These are phyloP conservation scores for Leccinellum rugosiceps DNA, from an alignment of 768 basidiomycete species.

Conservation along the genomic window DNA sequence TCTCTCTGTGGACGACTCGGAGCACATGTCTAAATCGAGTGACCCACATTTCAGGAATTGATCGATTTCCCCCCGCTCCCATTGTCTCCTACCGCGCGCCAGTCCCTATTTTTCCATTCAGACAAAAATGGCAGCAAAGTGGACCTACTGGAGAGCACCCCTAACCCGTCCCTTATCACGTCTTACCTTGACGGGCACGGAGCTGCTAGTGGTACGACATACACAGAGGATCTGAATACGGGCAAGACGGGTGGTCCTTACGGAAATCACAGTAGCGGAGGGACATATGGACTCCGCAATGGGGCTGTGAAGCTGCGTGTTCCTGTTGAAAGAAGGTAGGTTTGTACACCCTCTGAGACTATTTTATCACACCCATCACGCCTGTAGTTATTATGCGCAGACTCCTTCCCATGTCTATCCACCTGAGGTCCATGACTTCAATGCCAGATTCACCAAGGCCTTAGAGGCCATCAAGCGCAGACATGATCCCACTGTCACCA, in stretches of 20 bases:
- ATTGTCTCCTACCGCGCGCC: slow-evolving; percentile 63
- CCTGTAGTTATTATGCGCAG: slow-evolving; percentile 78
- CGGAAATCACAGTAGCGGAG: slow-evolving; percentile 30
- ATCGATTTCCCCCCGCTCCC: slow-evolving; percentile 79
- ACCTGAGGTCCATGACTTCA: slow-evolving; percentile 92
- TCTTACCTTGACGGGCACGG: slow-evolving; percentile 33
- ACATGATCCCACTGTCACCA: slow-evolving; percentile 97
- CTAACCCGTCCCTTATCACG: slow-evolving; percentile 69
- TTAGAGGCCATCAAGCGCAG: slow-evolving; percentile 88
- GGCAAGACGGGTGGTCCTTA: slow-evolving; percentile 2
- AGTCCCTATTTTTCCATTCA: slow-evolving; percentile 54
- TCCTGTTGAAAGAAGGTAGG: slow-evolving; percentile 79
- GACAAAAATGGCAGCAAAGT: slow-evolving; percentile 33
- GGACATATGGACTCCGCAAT: slow-evolving; percentile 37
- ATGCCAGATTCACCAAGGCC: slow-evolving; percentile 82
- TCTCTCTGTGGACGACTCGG: neutral
- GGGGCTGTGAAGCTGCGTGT: slow-evolving; percentile 69
- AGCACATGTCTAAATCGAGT: neutral
- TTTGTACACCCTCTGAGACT: slow-evolving; percentile 1
- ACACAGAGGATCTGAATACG: neutral
- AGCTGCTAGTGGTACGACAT: slow-evolving; percentile 13
- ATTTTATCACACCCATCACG: neutral
- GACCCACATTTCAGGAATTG: slow-evolving; percentile 61
- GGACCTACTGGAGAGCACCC: slow-evolving; percentile 66
- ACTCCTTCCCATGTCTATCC: slow-evolving; percentile 73